phyloP scores from a whole-genome alignment of 2,329 filamentous ascomycete species.

The Xylariaceae sp. region DNA sequence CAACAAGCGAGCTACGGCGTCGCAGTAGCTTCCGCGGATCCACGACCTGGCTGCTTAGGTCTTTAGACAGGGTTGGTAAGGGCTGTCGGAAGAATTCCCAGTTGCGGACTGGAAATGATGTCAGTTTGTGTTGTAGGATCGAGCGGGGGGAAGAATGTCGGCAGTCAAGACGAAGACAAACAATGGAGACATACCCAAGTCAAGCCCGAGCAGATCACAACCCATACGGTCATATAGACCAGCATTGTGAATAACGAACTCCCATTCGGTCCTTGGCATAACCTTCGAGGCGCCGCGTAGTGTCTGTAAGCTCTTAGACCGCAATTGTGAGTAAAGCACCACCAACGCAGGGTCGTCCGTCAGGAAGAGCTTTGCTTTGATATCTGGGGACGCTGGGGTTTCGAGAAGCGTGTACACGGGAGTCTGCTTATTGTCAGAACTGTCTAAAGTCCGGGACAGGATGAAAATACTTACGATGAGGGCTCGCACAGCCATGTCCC shows the following conservation, averaged over 20 bases:
- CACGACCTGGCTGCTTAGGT: constrained; percentile 37
- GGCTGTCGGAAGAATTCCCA: constrained; percentile 70
- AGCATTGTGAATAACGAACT: constrained; percentile 83
- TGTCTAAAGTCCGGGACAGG: neutral
- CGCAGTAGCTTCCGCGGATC: constrained; percentile 66
- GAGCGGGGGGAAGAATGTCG: too few species aligned
- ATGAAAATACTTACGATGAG: constrained; percentile 66
- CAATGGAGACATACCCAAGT: constrained; percentile 65
- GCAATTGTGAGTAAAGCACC: constrained; percentile 80
- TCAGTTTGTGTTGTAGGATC: too few species aligned
- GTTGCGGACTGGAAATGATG: constrained; percentile 57
- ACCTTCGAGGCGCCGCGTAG: constrained; percentile 81
- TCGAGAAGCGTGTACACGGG: constrained; percentile 73
- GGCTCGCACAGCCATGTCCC: constrained; percentile 78
- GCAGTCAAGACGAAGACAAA: constrained; percentile 24
- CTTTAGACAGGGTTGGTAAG: constrained; percentile 25
- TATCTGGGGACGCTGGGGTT: constrained; percentile 62
- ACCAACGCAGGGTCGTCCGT: constrained; percentile 89
- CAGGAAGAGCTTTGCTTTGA: constrained; percentile 74
- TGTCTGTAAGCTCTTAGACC: constrained; percentile 76
- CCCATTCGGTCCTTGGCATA: constrained; percentile 75
- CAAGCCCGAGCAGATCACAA: constrained; percentile 82
- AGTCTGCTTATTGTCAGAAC: constrained; percentile 44
- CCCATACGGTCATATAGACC: constrained; percentile 86
- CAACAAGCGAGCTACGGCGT: constrained; percentile 71